Evolutionary conservation across 352 stramenopile genomes (phyloP), one percentile per base, ranked within the genome.

Genomic region (Phytophthora meadii): DNA sequence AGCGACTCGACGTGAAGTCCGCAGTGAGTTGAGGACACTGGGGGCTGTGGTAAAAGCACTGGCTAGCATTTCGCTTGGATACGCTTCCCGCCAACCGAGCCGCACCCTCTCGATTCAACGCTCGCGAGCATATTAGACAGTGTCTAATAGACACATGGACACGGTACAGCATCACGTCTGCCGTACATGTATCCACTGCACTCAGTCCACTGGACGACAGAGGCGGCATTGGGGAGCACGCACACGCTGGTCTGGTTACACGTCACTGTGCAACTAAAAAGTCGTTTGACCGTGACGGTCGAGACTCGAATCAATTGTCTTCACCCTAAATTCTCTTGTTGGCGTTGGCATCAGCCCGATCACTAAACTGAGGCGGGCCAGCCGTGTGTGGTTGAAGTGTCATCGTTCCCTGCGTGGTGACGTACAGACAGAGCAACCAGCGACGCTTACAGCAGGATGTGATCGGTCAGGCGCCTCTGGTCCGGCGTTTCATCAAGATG

Each of bases 401-500:
- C 40, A 54, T 53, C 41, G 42, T 24, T 41, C 36, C 12, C 24
- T 27, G 7, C 12, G 52, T 37, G 28, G 39, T 52, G 52, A 53
- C 57, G 30, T 51, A 56, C 52, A 47, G 59, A 44, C 60, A 63
- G 36, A 12, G 44, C 27, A 3, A 49, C 10, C 19, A 11, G 25
- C 17, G 2, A 14, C 12, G 34, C 11, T 34, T 51, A 40, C 19
- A 45, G 40, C 6, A 61, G 24, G 25, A 54, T 68, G 51, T 54
- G 60, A 62, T 55, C 59, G 41, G 30, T 28, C 58, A 46, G 25
- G 28, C 15, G 41, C 34, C 22, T 32, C 37, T 55, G 41, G 22
- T 68, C 44, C 50, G 24, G 30, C 50, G 40, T 44, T 47, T 66
- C 40, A 66, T 50, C 19, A 61, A 19, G 51, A 61, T 66, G 50